Base-by-base conservation (phyloP, 179 eudicot species). In the Corrigiola litoralis region DNA sequence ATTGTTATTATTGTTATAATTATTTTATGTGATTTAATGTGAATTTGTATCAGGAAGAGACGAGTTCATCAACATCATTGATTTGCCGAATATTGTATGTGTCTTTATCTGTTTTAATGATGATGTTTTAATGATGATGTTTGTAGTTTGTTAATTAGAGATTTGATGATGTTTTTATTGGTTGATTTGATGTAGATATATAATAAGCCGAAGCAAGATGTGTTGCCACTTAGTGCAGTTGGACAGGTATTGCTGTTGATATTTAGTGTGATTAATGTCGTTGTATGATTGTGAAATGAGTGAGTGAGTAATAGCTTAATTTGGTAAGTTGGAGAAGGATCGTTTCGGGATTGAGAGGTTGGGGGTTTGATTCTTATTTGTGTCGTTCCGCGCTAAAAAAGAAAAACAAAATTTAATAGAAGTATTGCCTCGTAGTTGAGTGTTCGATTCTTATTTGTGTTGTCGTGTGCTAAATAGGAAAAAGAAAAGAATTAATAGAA, bases 1-100 rank as follows among this genome's bases (percentile, higher is more conserved):
- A 16, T 23, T 49, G 2, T 31, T 21, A 0, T 8, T 37, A 3
- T 34, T 57, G 1, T 28, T n/a, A 17, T 6, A 42, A 21, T 49
- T 20, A 5, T 5, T 10, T 48, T 55, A 36, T 40, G 5, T 24
- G 20, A 4, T 51, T 12, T 47, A 5, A 32, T 32, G 33, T 34
- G 34, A 44, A 29, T 65, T n/a, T 80, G 84, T 53, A 36, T 27
- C 85, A 84, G 98, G 62, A 40, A 77, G 76, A 38, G 65, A 32
- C 17, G 80, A 63, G 14, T 81, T 74, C 67, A 76, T 78, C 36
- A 86, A 84, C 67, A 74, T 80, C 31, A 88, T 82, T 69, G 98
- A 89, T 76, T 80, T 85, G 49, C 69, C 95, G 5, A 81, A 77
- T 55, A 80, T 89, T 53, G 98, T 92, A 82, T 34, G 90, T 49